Evolutionary conservation across 1,284 basidiomycete genomes (phyloP).

Genomic region (Meripilus lineatus): DNA sequence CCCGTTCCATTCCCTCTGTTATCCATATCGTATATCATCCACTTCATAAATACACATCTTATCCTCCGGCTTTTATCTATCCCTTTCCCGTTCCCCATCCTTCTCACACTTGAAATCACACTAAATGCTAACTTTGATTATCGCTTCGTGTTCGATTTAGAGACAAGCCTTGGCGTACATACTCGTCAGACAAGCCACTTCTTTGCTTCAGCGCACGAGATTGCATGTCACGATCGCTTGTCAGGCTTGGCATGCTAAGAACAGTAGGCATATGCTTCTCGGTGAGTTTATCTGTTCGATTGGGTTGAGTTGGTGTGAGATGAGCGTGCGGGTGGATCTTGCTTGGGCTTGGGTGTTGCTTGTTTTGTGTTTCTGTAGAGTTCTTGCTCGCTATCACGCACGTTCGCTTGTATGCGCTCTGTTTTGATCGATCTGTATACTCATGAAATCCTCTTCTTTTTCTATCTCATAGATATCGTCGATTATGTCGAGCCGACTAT

Average conservation of each 20-base stretch:
- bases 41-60: background rate
- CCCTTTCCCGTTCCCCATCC: background rate
- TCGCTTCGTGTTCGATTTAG: constrained; percentile 31
- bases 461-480: constrained; percentile 61
- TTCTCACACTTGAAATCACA: no score
- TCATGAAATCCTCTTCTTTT: constrained; percentile 6
- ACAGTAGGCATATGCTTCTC: constrained; percentile 88
- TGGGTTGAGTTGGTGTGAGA: background rate
- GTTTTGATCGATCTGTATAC: background rate
- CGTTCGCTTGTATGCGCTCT: background rate
- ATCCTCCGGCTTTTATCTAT: background rate
- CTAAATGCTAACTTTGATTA: no score
- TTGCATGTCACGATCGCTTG: constrained; percentile 85
- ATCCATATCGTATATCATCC: constrained; percentile 1
- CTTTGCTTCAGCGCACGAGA: constrained; percentile 84
- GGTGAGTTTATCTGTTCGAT: constrained; percentile 37
- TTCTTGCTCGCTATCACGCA: background rate
- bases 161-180: constrained; percentile 87
- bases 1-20: background rate
- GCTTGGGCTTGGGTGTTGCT: background rate
- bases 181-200: constrained; percentile 83
- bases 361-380: background rate
- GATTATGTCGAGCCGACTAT: constrained; percentile 90
- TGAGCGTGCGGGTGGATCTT: background rate
- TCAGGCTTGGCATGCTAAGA: constrained; percentile 96